Conservation (phyloP, 805 yeast genomes). For the Teunomyces tritomae region DNA sequence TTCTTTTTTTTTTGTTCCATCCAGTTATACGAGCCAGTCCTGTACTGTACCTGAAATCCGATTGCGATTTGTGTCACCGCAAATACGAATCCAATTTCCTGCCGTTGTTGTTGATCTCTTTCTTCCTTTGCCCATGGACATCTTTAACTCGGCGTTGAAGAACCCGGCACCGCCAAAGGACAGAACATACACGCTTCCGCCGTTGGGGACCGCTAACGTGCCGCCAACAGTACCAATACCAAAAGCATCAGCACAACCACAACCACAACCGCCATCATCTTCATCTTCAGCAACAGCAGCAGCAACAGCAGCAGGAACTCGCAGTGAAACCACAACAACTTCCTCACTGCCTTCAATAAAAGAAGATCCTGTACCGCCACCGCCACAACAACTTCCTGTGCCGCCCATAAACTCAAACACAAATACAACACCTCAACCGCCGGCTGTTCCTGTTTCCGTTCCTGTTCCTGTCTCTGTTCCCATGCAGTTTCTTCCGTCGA, state of each 20-base stretch:
- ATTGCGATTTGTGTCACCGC: slow-evolving; percentile 1
- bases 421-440: background rate
- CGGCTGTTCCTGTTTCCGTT: too few species aligned
- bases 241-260: background rate
- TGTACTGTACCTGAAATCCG: background rate
- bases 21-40: background rate
- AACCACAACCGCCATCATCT: slow-evolving; percentile 1
- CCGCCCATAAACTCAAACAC: background rate
- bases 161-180: slow-evolving; percentile 39
- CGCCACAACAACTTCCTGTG: too few species aligned
- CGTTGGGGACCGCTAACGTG: background rate
- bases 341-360: too few species aligned
- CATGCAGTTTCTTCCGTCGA: background rate
- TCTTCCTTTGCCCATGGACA: slow-evolving; percentile 15
- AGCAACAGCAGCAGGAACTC: slow-evolving; percentile 16
- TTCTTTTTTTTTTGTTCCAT: too few species aligned
- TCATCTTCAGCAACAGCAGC: slow-evolving; percentile 1
- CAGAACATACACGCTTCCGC: slow-evolving; percentile 3
- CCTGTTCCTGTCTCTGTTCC: too few species aligned
- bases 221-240: background rate
- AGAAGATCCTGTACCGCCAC: too few species aligned
- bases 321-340: too few species aligned
- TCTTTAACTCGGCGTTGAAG: slow-evolving; percentile 29
- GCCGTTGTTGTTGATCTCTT: background rate
- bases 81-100: background rate